Percentiles rank a stretch among this genome's conserved stretches.
These are phyloP conservation scores for Perkinsus olseni DNA, from an alignment of 169 alveolate genomes.

Conservation along the genomic window DNA sequence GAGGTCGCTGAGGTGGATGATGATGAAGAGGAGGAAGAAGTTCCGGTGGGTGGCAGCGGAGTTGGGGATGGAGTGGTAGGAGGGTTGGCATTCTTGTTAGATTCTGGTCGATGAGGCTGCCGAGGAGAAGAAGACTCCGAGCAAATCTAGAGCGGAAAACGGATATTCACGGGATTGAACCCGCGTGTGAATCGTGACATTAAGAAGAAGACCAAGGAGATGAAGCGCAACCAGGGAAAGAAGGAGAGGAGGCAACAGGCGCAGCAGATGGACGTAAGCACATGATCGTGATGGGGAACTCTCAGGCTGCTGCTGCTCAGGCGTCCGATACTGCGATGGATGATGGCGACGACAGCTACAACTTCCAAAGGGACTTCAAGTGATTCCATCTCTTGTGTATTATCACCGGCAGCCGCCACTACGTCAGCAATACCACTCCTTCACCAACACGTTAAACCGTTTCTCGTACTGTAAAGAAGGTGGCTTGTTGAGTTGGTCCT, in stretches of 20 bases:
- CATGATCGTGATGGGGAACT: not conserved
- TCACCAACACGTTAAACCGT: no score
- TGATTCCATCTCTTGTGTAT: not conserved
- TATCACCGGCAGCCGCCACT: no score
- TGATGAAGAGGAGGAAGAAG: not conserved
- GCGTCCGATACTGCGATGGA: not conserved
- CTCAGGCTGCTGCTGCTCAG: not conserved
- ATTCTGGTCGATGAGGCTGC: not conserved
- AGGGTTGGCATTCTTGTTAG: not conserved
- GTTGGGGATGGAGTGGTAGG: not conserved
- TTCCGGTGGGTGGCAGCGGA: not conserved
- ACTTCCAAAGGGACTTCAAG: not conserved
- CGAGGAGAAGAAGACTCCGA: not conserved
- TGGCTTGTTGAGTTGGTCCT: no score
- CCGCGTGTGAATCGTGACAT: not conserved
- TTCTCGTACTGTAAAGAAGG: not conserved
- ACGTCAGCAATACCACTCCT: no score
- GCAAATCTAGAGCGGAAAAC: not conserved
- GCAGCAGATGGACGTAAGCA: not conserved
- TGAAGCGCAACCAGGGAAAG: not conserved
- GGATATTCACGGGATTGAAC: not conserved
- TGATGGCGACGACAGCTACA: not conserved
- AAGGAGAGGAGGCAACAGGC: not conserved
- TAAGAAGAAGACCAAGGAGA: not conserved
- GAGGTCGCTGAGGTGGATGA: not conserved